Conservation (phyloP, 768 basidiomycete genomes). For the Chlorophyllum brunneum region DNA sequence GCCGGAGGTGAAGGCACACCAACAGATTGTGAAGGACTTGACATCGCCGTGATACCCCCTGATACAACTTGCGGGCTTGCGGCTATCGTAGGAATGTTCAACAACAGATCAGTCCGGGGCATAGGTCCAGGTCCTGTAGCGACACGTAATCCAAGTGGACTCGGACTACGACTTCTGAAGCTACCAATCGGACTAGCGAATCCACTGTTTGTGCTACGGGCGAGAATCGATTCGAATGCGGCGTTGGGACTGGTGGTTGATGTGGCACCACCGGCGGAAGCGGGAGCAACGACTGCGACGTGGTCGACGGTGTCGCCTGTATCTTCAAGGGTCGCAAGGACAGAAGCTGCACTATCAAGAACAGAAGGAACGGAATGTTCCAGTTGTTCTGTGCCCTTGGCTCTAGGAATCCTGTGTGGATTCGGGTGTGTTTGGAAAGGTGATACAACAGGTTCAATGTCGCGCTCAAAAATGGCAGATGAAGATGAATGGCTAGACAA, state of each 20-base stretch:
- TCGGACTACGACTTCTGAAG: constrained; percentile 63
- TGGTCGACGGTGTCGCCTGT: constrained; percentile 45
- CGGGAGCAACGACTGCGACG: constrained; percentile 63
- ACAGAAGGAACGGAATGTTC: constrained; percentile 84
- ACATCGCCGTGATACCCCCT: too few relatives aligned
- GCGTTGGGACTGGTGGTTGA: background rate
- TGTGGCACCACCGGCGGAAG: constrained; percentile 15
- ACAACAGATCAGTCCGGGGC: constrained; percentile 38
- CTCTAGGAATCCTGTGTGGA: constrained; percentile 71
- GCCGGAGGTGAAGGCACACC: background rate
- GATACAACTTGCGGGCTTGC: too few relatives aligned
- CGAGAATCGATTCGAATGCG: constrained; percentile 15
- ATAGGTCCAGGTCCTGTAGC: constrained; percentile 17
- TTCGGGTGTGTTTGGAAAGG: constrained; percentile 39
- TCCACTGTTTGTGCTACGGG: constrained; percentile 38
- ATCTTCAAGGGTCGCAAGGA: constrained; percentile 46
- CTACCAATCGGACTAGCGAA: constrained; percentile 70
- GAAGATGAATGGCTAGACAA: constrained; percentile 61
- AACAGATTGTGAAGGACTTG: constrained; percentile 13
- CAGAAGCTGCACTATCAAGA: constrained; percentile 76
- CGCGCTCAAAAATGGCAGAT: constrained; percentile 89
- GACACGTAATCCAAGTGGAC: constrained; percentile 39
- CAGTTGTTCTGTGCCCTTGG: constrained; percentile 68
- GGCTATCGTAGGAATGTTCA: too few relatives aligned
- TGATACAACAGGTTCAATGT: constrained; percentile 68